Conservation (phyloP, 441 rosid species). For the Isatis lusitanica region DNA sequence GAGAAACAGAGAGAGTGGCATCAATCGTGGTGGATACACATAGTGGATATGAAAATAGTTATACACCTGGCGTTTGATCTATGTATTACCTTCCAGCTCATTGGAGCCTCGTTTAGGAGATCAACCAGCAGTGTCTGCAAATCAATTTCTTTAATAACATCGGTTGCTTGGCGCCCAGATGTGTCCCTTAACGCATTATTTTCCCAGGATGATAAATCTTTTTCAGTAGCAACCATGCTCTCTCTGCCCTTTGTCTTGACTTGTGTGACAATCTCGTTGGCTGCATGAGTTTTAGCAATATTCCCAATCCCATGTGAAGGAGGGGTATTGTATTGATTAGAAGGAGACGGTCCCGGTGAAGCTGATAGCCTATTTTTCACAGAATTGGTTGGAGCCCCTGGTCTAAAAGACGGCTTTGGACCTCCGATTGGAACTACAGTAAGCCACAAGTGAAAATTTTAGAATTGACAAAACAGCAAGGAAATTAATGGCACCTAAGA, state of each 20-base stretch:
- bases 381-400: slow-evolving; percentile 49
- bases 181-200: slow-evolving; percentile 45
- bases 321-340: slow-evolving; percentile 55
- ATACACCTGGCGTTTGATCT: slow-evolving; percentile 16
- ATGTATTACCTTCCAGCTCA: slow-evolving; percentile 78
- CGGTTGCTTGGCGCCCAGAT: slow-evolving; percentile 44
- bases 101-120: slow-evolving; percentile 70
- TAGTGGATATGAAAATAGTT: slow-evolving; percentile 21
- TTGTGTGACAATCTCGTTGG: slow-evolving; percentile 45
- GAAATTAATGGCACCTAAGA: slow-evolving; percentile 15
- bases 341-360: slow-evolving; percentile 78
- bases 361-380: slow-evolving; percentile 59
- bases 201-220: slow-evolving; percentile 52
- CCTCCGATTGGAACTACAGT: slow-evolving; percentile 52
- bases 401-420: slow-evolving; percentile 55
- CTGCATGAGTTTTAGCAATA: slow-evolving; percentile 43
- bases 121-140: slow-evolving; percentile 60
- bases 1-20: slow-evolving; percentile 25
- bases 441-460: background rate
- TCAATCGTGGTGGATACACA: slow-evolving; percentile 14
- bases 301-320: slow-evolving; percentile 59
- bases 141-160: slow-evolving; percentile 56
- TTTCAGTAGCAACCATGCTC: slow-evolving; percentile 47
- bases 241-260: slow-evolving; percentile 54
- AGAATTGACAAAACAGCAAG: background rate